Evolutionary conservation across 78 protist genomes (phyloP).

Genomic region (Cavenderia fasciculata): DNA sequence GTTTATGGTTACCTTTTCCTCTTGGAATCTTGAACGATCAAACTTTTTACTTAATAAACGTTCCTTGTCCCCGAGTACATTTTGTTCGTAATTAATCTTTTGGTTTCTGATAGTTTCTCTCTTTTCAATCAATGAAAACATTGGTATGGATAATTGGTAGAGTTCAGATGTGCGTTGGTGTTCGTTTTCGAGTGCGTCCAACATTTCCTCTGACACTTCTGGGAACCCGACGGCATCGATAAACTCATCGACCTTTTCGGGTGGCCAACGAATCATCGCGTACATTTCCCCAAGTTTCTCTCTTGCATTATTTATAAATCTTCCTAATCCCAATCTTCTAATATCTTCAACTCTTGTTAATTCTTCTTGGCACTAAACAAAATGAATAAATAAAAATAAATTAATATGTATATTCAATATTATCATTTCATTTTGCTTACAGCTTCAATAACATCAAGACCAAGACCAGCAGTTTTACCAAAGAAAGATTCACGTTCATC

Average conservation of each 20-base stretch:
- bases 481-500: conserved; percentile 70
- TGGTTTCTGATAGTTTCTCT: conserved; percentile 48
- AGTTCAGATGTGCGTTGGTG: background rate
- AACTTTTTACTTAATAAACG: conserved; percentile 45
- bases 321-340: conserved; percentile 21
- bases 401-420: background rate
- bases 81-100: conserved; percentile 70
- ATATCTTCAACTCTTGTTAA: conserved; percentile 52
- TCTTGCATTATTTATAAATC: conserved; percentile 1
- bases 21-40: conserved; percentile 69
- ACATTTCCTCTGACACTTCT: conserved; percentile 19
- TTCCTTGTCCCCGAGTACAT: conserved; percentile 67
- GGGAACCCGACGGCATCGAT: background rate
- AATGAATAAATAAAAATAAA: background rate
- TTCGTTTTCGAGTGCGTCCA: conserved; percentile 29
- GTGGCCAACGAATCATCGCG: conserved; percentile 22
- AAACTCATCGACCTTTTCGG: conserved; percentile 18
- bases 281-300: conserved; percentile 13
- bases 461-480: conserved; percentile 68
- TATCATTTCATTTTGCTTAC: too few relatives aligned
- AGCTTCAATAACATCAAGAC: conserved; percentile 69
- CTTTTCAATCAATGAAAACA: conserved; percentile 40
- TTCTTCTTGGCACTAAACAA: conserved; percentile 54
- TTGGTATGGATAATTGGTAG: conserved; percentile 44
- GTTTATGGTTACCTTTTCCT: conserved; percentile 14